phyloP scores from a whole-genome alignment of 192 early-diverging fungal species.

The Coemansia sp. region DNA sequence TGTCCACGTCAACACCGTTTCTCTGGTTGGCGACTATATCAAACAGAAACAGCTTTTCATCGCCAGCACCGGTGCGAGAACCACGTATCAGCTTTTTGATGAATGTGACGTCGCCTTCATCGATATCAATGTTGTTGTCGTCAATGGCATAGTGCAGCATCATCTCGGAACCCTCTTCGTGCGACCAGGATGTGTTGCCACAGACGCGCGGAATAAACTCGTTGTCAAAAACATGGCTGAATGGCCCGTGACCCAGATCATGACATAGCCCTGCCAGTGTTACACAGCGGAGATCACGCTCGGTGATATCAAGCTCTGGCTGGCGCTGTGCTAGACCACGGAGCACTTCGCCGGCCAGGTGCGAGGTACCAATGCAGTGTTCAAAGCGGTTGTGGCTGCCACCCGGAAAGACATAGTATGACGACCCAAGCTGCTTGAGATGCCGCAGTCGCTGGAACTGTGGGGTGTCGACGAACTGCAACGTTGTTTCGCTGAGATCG shows the following conservation, averaged over 20 bases:
- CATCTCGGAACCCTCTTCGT: slow-evolving; percentile 78
- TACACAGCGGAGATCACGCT: slow-evolving; percentile 80
- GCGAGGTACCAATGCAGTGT: slow-evolving; percentile 85
- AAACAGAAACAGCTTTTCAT: slow-evolving; percentile 74
- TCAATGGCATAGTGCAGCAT: slow-evolving; percentile 83
- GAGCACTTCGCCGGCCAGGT: slow-evolving; percentile 75
- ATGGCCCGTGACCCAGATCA: slow-evolving; percentile 96
- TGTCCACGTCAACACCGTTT: slow-evolving; percentile 94
- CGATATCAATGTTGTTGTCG: slow-evolving; percentile 67
- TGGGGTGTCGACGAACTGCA: slow-evolving; percentile 84
- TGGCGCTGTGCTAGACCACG: slow-evolving; percentile 68
- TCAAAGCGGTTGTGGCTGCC: slow-evolving; percentile 96
- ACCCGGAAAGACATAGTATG: slow-evolving; percentile 91
- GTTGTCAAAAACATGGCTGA: slow-evolving; percentile 93
- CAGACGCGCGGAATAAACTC: slow-evolving; percentile 70
- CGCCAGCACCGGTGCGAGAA: slow-evolving; percentile 23
- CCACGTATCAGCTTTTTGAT: slow-evolving; percentile 77
- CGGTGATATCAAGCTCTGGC: slow-evolving; percentile 73
- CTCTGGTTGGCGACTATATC: slow-evolving; percentile 96
- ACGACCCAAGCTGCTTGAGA: slow-evolving; percentile 82
- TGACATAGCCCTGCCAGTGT: slow-evolving; percentile 90
- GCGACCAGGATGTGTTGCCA: slow-evolving; percentile 61
- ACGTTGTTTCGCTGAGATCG: slow-evolving; percentile 59
- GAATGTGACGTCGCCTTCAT: slow-evolving; percentile 56
- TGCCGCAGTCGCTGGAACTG: slow-evolving; percentile 96